Conservation (phyloP, 1,284 basidiomycete species). For the Kalmanozyma brasiliensis region DNA sequence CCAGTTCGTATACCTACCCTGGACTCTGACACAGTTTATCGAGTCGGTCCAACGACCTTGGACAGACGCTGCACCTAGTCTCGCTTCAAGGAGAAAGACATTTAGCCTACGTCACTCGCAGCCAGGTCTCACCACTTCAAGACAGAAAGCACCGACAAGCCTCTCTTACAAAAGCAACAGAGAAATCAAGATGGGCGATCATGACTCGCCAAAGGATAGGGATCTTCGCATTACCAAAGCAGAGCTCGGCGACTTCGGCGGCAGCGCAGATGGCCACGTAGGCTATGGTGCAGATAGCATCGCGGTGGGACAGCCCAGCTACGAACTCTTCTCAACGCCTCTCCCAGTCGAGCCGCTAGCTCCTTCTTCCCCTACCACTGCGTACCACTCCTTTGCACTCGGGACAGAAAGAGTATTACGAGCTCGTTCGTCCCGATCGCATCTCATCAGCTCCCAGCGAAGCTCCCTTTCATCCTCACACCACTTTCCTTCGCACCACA, state of each 20-base stretch:
- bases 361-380: slow-evolving; percentile 15
- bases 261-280: not conserved
- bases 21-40: too few relatives aligned
- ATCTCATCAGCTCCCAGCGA: slow-evolving; percentile 7
- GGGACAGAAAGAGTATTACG: slow-evolving; percentile 12
- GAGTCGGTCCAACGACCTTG: too few relatives aligned
- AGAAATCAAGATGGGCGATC: not conserved
- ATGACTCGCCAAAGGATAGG: not conserved
- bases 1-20: not conserved
- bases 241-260: not conserved
- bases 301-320: slow-evolving; percentile 21
- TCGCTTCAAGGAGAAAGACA: too few relatives aligned
- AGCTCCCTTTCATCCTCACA: slow-evolving; percentile 6
- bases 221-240: slow-evolving; percentile 10
- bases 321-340: slow-evolving; percentile 16
- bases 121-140: not conserved
- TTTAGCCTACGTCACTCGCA: not conserved
- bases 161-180: too few relatives aligned
- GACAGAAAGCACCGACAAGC: not conserved
- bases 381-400: slow-evolving; percentile 18
- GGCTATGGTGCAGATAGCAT: slow-evolving; percentile 6
- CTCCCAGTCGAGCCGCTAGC: slow-evolving; percentile 29
- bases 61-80: too few relatives aligned
- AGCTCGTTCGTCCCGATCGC: slow-evolving; percentile 8
- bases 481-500: not conserved